Conservation (phyloP, 1,284 basidiomycete species). For the Leccinum griseonigrum region DNA sequence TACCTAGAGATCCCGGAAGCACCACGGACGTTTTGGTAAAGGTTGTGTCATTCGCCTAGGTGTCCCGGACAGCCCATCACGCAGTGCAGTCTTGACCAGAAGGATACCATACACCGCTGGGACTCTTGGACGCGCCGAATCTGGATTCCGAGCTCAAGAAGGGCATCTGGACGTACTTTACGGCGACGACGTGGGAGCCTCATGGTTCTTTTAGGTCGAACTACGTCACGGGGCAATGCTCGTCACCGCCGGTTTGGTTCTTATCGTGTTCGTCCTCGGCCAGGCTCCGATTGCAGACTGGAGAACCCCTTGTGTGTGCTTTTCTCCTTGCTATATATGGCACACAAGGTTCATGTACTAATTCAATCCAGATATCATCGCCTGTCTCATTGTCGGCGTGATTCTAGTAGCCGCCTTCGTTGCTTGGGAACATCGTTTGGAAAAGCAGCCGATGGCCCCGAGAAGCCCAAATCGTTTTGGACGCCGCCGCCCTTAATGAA, state of each 20-base stretch:
- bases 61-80: conserved; percentile 30
- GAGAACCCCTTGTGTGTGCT: conserved; percentile 64
- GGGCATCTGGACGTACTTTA: conserved; percentile 30
- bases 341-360: conserved; percentile 1
- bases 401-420: conserved; percentile 55
- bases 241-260: conserved; percentile 71
- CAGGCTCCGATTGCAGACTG: conserved; percentile 75
- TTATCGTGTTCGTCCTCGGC: conserved; percentile 79
- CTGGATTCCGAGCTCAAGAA: conserved; percentile 28
- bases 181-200: conserved; percentile 20
- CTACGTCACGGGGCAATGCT: conserved; percentile 40
- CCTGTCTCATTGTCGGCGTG: conserved; percentile 56
- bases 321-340: neutral
- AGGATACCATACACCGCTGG: conserved; percentile 29
- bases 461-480: conserved; percentile 34
- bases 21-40: conserved; percentile 29
- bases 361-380: conserved; percentile 42
- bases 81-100: conserved; percentile 30
- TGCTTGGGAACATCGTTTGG: conserved; percentile 59
- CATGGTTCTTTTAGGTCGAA: conserved; percentile 28
- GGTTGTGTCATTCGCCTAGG: conserved; percentile 30
- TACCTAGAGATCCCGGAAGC: conserved; percentile 21
- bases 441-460: conserved; percentile 28
- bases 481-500: conserved; percentile 62
- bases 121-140: conserved; percentile 21